Base-by-base conservation (phyloP, 1,284 basidiomycete species). In the Vanrija sp. region DNA sequence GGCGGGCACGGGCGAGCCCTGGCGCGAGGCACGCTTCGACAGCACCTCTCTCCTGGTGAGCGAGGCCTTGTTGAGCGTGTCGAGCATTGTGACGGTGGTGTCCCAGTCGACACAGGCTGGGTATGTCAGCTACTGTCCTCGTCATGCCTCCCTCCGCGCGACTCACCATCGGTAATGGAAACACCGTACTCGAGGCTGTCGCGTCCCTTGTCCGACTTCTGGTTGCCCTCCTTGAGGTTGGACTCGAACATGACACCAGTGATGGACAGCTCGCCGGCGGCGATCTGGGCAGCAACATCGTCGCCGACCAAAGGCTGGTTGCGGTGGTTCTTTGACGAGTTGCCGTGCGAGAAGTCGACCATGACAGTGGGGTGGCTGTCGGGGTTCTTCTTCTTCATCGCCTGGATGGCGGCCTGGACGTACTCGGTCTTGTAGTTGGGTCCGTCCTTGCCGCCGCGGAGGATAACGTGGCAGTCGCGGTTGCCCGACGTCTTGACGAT, bases 401-500 rank as follows among this genome's bases (percentile, higher is more conserved):
- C 78, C 38, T 79, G 79, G 2, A 84, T 80, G 6, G 90, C 91
- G 39, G 82, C 82, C 64, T 85, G 80, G 64, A 96, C 89, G 72
- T 87, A 80, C 66, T 91, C 86, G 15, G 81, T 46, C 38, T 65
- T 68, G 50, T 49, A 51, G 80, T 97, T 97, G 45, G 93, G 89
- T 10, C 94, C 94, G 51, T 82, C 83, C 46, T 85, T 87, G 10
- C 91, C 91, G 21, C 94, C 94, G 55, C 93, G 87, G 46, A 97
- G 85, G 73, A 97, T 96, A 67, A 96, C 86, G 73, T 97, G 93
- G 18, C 94, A 88, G 74, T 94, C 89, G 64, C 85, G 72, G 81
- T 96, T 94, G 10, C 94, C 95, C 54, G 86, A 81, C 5, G 95
- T 98, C 79, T 92, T 91, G 72, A 98, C 95, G 74, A 98, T 98